These are phyloP conservation scores for Aegilops tauschii DNA, from an alignment of 176 grass and related monocot genomes.

Conservation along the genomic window DNA sequence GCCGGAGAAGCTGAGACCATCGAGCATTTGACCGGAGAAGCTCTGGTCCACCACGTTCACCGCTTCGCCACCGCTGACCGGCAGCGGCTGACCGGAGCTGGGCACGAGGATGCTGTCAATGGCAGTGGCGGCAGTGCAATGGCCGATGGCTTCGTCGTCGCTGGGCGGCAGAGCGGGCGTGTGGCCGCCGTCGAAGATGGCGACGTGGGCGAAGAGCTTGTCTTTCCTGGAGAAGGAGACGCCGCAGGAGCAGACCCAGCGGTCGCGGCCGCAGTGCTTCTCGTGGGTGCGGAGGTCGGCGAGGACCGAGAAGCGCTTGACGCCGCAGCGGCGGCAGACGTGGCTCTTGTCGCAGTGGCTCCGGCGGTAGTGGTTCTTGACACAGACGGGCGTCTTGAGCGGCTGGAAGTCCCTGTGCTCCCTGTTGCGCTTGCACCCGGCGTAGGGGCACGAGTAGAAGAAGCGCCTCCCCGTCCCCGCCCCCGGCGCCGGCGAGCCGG, in stretches of 20 bases:
- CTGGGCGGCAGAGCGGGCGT: constrained; percentile 44
- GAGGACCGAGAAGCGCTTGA: constrained; percentile 93
- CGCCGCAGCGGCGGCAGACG: constrained; percentile 65
- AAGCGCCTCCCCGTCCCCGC: neutral
- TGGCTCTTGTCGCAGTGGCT: constrained; percentile 93
- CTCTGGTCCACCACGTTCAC: constrained; percentile 3
- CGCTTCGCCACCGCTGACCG: neutral
- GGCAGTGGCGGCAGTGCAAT: neutral
- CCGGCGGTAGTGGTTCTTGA: constrained; percentile 92
- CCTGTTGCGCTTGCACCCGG: constrained; percentile 83
- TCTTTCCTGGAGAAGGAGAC: constrained; percentile 88
- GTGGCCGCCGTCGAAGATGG: constrained; percentile 74
- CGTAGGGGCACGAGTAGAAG: constrained; percentile 75
- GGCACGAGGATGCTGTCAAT: neutral
- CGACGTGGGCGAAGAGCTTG: constrained; percentile 86
- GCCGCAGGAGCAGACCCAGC: constrained; percentile 86
- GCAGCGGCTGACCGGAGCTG: neutral
- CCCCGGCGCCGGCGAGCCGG: neutral
- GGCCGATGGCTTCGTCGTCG: neutral
- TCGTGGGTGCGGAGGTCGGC: constrained; percentile 90
- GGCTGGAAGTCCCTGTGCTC: constrained; percentile 78
- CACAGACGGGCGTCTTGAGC: constrained; percentile 74
- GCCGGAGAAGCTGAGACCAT: constrained; percentile 28
- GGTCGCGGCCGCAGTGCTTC: constrained; percentile 85
- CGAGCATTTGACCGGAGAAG: constrained; percentile 19